Evolutionary conservation across 148 eudicot species (phyloP).

Genomic region (Bassia scoparia): DNA sequence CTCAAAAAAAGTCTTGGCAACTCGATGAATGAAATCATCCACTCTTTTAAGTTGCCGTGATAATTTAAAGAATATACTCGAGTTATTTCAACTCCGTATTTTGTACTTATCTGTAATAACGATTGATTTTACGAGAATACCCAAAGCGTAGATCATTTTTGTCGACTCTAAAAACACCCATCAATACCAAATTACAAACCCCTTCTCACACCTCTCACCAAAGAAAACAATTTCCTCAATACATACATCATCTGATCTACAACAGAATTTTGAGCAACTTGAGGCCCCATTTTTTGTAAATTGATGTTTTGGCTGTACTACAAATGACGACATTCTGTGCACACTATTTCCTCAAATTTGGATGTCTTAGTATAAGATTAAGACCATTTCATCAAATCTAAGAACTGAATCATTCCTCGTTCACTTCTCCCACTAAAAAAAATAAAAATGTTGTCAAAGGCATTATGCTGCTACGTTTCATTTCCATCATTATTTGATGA

Average conservation of each 20-base stretch:
- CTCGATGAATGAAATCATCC: too few relatives aligned
- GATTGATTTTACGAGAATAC: too few relatives aligned
- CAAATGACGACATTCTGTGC: conserved; percentile 16
- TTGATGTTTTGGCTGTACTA: conserved; percentile 6
- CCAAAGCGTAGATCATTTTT: not conserved
- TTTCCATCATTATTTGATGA: not conserved
- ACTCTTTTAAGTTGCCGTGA: too few relatives aligned
- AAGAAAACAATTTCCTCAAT: too few relatives aligned
- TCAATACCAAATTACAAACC: too few relatives aligned
- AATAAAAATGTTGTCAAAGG: not conserved
- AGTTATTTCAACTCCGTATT: too few relatives aligned
- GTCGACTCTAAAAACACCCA: not conserved
- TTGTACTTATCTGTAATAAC: too few relatives aligned
- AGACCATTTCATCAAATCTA: conserved; percentile 8
- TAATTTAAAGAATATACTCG: too few relatives aligned
- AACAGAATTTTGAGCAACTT: too few relatives aligned
- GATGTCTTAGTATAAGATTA: too few relatives aligned
- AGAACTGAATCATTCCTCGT: not conserved
- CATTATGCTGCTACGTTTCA: conserved; percentile 5
- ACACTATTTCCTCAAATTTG: conserved; percentile 10
- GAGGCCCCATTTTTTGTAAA: conserved; percentile 1
- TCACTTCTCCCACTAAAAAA: not conserved
- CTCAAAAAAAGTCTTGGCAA: not conserved
- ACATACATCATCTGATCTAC: too few relatives aligned
- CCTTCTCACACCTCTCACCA: too few relatives aligned